phyloP scores from a whole-genome alignment of 257 asterid species.

The Solanum piurae region DNA sequence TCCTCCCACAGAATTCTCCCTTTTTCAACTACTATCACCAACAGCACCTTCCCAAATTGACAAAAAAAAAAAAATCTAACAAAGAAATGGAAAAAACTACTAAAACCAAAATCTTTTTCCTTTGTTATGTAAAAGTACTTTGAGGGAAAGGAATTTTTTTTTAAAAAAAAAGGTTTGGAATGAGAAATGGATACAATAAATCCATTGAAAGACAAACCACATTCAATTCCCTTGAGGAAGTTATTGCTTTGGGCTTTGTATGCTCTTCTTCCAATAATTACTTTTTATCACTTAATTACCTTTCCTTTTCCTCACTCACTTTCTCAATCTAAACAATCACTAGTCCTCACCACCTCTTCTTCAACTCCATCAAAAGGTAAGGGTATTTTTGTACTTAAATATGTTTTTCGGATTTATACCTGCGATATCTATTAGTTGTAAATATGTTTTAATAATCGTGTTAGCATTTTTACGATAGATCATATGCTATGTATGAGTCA shows the following conservation, averaged over 20 bases:
- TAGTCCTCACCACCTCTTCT: background rate
- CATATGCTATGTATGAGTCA: background rate
- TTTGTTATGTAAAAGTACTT: background rate
- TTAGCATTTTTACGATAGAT: background rate
- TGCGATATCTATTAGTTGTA: background rate
- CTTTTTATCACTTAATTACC: background rate
- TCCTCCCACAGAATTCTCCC: slow-evolving; percentile 4
- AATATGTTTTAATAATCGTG: background rate
- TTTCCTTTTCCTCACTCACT: background rate
- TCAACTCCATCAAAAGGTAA: background rate
- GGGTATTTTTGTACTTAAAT: background rate
- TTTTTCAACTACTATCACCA: background rate
- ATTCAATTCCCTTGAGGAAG: background rate
- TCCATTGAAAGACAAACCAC: background rate
- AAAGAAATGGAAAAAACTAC: background rate
- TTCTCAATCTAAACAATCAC: background rate
- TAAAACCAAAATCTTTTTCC: no score
- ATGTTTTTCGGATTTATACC: background rate
- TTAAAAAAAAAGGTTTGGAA: background rate
- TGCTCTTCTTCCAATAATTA: background rate
- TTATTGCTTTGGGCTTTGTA: background rate
- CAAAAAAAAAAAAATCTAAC: background rate
- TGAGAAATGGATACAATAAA: background rate
- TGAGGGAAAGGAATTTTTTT: background rate
- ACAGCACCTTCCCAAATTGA: background rate